Conservation (phyloP, 1,139 yeast genomes). For the Kodamaea sp. region DNA sequence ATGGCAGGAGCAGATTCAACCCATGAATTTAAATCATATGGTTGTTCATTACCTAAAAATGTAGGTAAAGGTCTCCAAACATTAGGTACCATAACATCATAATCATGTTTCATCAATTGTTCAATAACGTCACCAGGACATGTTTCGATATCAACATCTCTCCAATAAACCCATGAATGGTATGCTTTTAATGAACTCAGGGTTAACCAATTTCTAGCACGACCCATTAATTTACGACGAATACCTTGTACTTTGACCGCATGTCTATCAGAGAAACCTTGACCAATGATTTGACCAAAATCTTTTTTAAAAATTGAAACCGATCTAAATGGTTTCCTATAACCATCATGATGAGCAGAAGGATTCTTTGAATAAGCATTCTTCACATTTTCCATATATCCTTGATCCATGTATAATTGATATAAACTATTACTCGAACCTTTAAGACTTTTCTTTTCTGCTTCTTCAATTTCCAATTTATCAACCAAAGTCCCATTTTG, state of each 20-base stretch:
- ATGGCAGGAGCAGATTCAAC: constrained; percentile 71
- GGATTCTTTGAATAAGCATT: constrained; percentile 57
- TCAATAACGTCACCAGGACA: constrained; percentile 78
- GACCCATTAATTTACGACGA: constrained; percentile 81
- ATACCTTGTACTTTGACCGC: constrained; percentile 89
- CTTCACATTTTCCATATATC: constrained; percentile 54
- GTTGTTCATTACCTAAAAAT: constrained; percentile 73
- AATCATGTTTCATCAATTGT: constrained; percentile 68
- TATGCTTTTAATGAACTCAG: constrained; percentile 74
- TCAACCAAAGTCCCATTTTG: constrained; percentile 67
- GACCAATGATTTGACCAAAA: constrained; percentile 81
- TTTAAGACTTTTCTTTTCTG: constrained; percentile 25
- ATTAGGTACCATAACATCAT: constrained; percentile 84
- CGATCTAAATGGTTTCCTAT: constrained; percentile 68
- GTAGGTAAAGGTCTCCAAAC: constrained; percentile 86
- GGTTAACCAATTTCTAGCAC: constrained; percentile 86
- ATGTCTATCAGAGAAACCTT: constrained; percentile 86
- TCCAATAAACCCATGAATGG: constrained; percentile 94
- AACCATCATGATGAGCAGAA: constrained; percentile 52
- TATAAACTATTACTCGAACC: constrained; percentile 59
- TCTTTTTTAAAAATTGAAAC: constrained; percentile 77
- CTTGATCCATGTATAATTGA: constrained; percentile 65
- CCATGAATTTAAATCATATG: constrained; percentile 89
- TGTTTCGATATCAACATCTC: constrained; percentile 85
- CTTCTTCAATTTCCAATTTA: constrained; percentile 42